A percentile compares a stretch with the other conserved stretches of the same genome.
These are phyloP conservation scores for Blastocystis sp. DNA, from an alignment of 352 stramenopile species.

Conservation along the genomic window DNA sequence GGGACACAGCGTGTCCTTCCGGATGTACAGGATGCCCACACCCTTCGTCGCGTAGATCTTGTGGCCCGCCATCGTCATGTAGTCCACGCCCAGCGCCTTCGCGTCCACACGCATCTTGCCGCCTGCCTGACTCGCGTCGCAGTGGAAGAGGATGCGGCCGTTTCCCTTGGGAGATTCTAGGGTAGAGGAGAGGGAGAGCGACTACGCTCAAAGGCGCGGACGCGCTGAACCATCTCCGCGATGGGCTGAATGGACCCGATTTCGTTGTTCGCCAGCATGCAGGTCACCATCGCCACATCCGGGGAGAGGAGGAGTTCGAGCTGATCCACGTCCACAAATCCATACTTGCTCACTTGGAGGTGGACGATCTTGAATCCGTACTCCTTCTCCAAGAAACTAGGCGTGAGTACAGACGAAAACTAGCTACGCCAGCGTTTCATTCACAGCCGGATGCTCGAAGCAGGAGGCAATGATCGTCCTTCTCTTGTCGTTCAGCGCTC, in stretches of 20 bases:
- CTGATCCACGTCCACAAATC: constrained; percentile 80
- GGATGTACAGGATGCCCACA: constrained; percentile 82
- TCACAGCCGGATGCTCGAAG: constrained; percentile 91
- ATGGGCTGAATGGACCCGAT: constrained; percentile 92
- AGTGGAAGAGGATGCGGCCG: constrained; percentile 88
- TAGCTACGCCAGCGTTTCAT: constrained; percentile 80
- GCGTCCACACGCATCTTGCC: constrained; percentile 90
- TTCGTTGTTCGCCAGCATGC: constrained; percentile 99
- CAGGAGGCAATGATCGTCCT: constrained; percentile 82
- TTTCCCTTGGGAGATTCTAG: constrained; percentile 21
- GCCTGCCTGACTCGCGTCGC: constrained; percentile 92
- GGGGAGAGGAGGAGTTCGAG: constrained; percentile 82
- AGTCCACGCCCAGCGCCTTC: constrained; percentile 85
- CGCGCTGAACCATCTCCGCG: constrained; percentile 81
- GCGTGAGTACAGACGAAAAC: neutral
- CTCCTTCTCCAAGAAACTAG: constrained; percentile 74
- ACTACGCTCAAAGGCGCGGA: constrained; percentile 75
- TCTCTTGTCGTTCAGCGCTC: constrained; percentile 51
- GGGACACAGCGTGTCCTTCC: constrained; percentile 76
- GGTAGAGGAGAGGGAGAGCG: neutral
- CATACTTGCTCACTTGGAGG: constrained; percentile 81
- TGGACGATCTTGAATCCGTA: constrained; percentile 78
- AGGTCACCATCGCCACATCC: constrained; percentile 89
- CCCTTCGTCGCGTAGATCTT: constrained; percentile 96
- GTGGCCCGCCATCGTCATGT: constrained; percentile 94